A percentile compares a stretch with the other conserved stretches of the same genome.
phyloP scores from a whole-genome alignment of 2,329 filamentous ascomycete genomes.

The Apiospora malaysiana region DNA sequence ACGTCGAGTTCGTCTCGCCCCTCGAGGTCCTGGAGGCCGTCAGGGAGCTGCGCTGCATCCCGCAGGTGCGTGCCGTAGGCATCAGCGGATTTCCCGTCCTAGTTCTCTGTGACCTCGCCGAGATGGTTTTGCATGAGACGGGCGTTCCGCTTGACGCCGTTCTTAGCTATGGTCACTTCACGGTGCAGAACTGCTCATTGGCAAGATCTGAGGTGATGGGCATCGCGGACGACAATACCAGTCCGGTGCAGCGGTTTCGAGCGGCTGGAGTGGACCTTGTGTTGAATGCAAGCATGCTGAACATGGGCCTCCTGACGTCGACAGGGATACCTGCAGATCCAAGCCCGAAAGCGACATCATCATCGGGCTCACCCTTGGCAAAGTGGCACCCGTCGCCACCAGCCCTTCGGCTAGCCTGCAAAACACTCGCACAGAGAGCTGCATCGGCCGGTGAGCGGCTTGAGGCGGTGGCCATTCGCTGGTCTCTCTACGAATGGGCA shows the following conservation, averaged over 20 bases:
- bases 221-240: conserved; percentile 30
- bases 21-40: conserved; percentile 71
- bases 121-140: conserved; percentile 75
- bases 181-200: conserved; percentile 82
- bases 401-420: conserved; percentile 69
- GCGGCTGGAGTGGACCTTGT: conserved; percentile 80
- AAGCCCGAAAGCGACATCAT: conserved; percentile 61
- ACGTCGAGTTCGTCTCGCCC: conserved; percentile 77
- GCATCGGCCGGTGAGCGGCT: conserved; percentile 72
- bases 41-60: conserved; percentile 75
- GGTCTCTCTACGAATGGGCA: conserved; percentile 71
- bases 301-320: conserved; percentile 89
- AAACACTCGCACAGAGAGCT: conserved; percentile 66
- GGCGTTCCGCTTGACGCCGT: conserved; percentile 89
- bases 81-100: conserved; percentile 90
- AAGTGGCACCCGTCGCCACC: conserved; percentile 86
- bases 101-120: conserved; percentile 74
- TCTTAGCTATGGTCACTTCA: conserved; percentile 90
- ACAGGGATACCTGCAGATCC: conserved; percentile 58
- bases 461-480: conserved; percentile 85
- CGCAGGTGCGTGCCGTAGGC: conserved; percentile 80
- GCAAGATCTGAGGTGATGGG: conserved; percentile 39
- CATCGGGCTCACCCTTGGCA: conserved; percentile 78
- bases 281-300: conserved; percentile 85
- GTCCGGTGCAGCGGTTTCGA: conserved; percentile 62